Evolutionary conservation across 2,329 filamentous ascomycete species (phyloP).

Genomic region (Cladophialophora chaetospira): DNA sequence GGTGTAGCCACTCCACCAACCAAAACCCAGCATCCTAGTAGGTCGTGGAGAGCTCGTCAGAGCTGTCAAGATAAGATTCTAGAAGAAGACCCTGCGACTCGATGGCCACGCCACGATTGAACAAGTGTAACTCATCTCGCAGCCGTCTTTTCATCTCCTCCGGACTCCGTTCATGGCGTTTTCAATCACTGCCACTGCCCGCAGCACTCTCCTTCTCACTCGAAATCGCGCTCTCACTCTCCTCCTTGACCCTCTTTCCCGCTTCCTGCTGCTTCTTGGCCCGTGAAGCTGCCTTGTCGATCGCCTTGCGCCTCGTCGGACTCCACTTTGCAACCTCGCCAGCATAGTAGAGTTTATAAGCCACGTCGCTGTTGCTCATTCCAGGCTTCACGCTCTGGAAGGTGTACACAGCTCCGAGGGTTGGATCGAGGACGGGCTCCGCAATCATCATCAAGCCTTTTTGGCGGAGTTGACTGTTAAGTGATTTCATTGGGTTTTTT

Average conservation of each 20-base stretch:
- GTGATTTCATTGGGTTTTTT: slow-evolving; percentile 13
- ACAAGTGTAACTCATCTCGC: too few relatives aligned
- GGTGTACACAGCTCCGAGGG: slow-evolving; percentile 22
- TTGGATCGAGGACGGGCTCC: slow-evolving; percentile 16
- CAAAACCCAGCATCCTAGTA: too few relatives aligned
- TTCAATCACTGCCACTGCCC: not conserved
- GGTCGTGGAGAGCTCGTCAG: too few relatives aligned
- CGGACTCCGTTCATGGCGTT: not conserved
- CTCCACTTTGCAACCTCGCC: slow-evolving; percentile 24
- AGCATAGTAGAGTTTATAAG: slow-evolving; percentile 21
- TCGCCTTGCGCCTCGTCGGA: slow-evolving; percentile 21
- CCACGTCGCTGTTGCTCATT: slow-evolving; percentile 25
- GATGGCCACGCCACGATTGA: too few relatives aligned
- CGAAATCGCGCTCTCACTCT: not conserved
- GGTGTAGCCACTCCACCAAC: too few relatives aligned
- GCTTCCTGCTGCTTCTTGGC: slow-evolving; percentile 12
- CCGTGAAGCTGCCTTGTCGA: slow-evolving; percentile 12
- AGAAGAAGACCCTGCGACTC: too few relatives aligned
- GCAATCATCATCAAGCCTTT: slow-evolving; percentile 22
- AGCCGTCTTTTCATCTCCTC: not conserved
- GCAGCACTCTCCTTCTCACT: not conserved
- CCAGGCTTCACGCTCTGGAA: slow-evolving; percentile 17
- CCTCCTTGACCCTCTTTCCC: not conserved
- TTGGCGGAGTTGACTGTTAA: slow-evolving; percentile 21
- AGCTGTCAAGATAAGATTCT: too few relatives aligned